Evolutionary conservation across 2,329 filamentous ascomycete genomes (phyloP), one percentile per base, ranked within the genome.

Genomic region (Orbilia blumenaviensis): DNA sequence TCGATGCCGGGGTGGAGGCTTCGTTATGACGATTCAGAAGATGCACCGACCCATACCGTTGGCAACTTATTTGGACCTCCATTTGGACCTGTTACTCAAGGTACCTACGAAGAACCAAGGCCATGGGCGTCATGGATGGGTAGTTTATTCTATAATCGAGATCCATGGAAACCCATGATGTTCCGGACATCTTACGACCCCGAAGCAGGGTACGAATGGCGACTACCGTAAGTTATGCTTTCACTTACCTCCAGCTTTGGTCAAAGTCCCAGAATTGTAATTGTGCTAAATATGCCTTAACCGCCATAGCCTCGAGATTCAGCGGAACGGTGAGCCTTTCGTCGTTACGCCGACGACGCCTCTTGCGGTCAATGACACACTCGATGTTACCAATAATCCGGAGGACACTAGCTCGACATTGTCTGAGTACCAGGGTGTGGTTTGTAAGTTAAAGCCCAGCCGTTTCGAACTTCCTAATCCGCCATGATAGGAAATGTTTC

Each of bases 81-180:
- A 3, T 75, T 75, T 16, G 46, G 44, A 32, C 42, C 36, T 5
- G 32, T 62, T 2, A 48, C 25, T 8, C 6, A 27, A 2, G 46
- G 48, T 4, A 29, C 8, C 10, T 75, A 75, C 41, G 71, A 75
- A 14, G 71, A 75, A n/a, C 66, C 60, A 1, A 48, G 56, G 29
- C 52, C 61, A 5, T 68, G 62, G 21, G 71, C 71, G 8, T 29
- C 46, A 4, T 64, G 58, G 71, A 38, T 34, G 5, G 71, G 71
- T 4, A 58, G 63, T 14, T 3, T 68, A 5, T 68, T 63, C 23
- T 75, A 75, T 32, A 64, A 64, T 16, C 4, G 12, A 7, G 34
- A 64, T 18, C 63, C 63, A 7, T 75, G 63, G 63, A 68, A 64
- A n/a, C 71, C 71, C 8, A 41, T 68, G 29, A 68, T 68, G 63